phyloP scores from a whole-genome alignment of 805 yeast species.

The Suhomyces canberraensis region DNA sequence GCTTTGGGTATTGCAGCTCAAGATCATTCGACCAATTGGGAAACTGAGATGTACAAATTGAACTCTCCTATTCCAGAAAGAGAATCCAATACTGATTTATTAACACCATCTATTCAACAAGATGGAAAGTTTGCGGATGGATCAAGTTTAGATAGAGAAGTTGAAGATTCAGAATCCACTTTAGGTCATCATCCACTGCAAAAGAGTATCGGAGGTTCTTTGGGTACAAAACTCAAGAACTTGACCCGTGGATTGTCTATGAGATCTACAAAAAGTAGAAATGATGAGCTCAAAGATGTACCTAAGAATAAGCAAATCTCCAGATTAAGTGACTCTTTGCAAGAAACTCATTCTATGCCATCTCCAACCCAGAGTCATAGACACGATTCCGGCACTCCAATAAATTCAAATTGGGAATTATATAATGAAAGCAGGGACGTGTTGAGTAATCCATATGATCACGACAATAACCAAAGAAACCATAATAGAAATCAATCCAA shows the following conservation, averaged over 20 bases:
- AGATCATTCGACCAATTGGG: constrained; percentile 76
- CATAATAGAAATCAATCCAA: constrained; percentile 26
- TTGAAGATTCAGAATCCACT: not conserved
- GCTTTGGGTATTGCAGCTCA: constrained; percentile 83
- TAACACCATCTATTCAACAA: constrained; percentile 33
- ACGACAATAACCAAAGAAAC: not conserved
- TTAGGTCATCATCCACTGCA: constrained; percentile 3
- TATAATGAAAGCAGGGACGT: constrained; percentile 6
- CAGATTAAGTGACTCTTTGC: constrained; percentile 27
- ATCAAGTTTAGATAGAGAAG: not conserved
- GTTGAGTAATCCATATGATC: not conserved
- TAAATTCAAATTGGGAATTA: constrained; percentile 9
- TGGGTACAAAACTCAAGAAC: constrained; percentile 42
- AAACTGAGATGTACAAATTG: constrained; percentile 55
- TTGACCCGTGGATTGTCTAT: constrained; percentile 43
- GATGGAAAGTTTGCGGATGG: constrained; percentile 13
- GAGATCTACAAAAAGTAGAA: constrained; percentile 15
- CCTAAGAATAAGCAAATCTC: constrained; percentile 6
- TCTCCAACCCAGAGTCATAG: constrained; percentile 4
- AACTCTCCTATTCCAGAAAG: constrained; percentile 23
- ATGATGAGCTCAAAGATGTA: constrained; percentile 2
- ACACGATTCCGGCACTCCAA: constrained; percentile 5
- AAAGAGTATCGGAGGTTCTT: constrained; percentile 3
- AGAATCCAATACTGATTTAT: constrained; percentile 16
- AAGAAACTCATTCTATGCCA: constrained; percentile 10